A percentile compares a stretch with the other conserved stretches of the same genome.
Evolutionary conservation across 352 stramenopile genomes (phyloP).

Genomic region (Phytophthora tubulina): DNA sequence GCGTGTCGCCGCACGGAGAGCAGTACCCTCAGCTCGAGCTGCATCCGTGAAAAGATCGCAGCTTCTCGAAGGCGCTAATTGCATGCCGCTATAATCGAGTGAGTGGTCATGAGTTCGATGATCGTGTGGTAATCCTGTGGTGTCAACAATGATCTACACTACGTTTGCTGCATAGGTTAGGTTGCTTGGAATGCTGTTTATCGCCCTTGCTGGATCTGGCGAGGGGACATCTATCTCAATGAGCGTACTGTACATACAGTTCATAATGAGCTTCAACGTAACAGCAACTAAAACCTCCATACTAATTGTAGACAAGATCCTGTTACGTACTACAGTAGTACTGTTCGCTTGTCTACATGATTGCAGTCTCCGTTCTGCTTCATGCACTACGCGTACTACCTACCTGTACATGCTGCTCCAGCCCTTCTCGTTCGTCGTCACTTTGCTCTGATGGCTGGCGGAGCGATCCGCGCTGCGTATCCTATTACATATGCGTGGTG

Average conservation of each 20-base stretch:
- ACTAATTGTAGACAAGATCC: constrained; percentile 12
- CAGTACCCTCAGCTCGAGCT: constrained; percentile 87
- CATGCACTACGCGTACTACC: constrained; percentile 31
- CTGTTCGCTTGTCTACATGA: constrained; percentile 20
- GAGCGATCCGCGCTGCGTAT: constrained; percentile 19
- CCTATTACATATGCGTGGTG: constrained; percentile 45
- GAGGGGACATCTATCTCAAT: too few relatives aligned
- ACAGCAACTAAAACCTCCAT: background rate
- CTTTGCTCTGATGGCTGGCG: constrained; percentile 5
- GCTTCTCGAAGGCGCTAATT: constrained; percentile 27
- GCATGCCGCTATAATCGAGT: background rate
- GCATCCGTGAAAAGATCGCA: constrained; percentile 78
- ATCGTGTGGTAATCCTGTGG: background rate
- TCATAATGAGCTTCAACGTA: background rate
- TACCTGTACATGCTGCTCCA: constrained; percentile 11
- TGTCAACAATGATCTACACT: background rate
- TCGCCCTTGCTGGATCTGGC: too few relatives aligned
- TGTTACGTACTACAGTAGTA: constrained; percentile 31
- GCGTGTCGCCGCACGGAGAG: constrained; percentile 83
- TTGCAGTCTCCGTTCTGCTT: constrained; percentile 13
- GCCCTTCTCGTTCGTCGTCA: constrained; percentile 2
- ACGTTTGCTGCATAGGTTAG: background rate
- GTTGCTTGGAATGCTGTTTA: too few relatives aligned
- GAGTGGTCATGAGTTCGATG: background rate
- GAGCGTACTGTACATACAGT: too few relatives aligned